Evolutionary conservation across 2,329 filamentous ascomycete genomes (phyloP), one percentile per base, ranked within the genome.

Genomic region (Cladorrhinum sp.): DNA sequence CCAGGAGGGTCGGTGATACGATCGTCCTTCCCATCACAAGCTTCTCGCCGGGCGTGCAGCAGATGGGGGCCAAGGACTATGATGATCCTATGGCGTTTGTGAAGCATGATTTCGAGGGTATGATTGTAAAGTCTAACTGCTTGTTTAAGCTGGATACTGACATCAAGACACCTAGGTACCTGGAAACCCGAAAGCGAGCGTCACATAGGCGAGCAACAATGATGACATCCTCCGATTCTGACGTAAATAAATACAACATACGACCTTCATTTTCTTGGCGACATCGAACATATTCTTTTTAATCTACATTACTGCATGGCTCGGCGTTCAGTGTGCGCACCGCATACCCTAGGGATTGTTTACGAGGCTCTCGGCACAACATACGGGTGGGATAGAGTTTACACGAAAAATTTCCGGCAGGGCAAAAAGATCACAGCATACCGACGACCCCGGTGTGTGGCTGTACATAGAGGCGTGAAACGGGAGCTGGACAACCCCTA

Each of bases 31-130:
- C 95, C 24, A 98, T 99, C 69, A 99, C 95, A 6, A 93, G 92
- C 75, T 99, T 99, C 79, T 96, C 92, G 69, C 95, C 95, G 0
- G 95, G 95, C 24, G 92, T 98, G 50, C 85, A 87, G 68, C 92
- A 96, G 73, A 98, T 97, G 92, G 91, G 90, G 12, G 90, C 95
- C 50, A 88, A 88, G 70, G 92, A 96, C 64, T 83, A 87, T 48
- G 92, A 97, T 67, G 89, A 98, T 72, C 92, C 92, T 1, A 93
- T 96, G 91, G 95, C 95, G 1, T 98, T 96, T 79, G 95, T 99
- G 63, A 93, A 95, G 77, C 95, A 99, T 77, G 88, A 92, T 58
- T 99, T 99, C 74, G 91, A 96, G 80, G 95, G 93, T 96, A 78
- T 67, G 82, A 20, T n/a, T 24, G 23, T 24, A 20, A 22, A n/a